phyloP scores from a whole-genome alignment of 306 rosid genomes.

The Inga laurina region DNA sequence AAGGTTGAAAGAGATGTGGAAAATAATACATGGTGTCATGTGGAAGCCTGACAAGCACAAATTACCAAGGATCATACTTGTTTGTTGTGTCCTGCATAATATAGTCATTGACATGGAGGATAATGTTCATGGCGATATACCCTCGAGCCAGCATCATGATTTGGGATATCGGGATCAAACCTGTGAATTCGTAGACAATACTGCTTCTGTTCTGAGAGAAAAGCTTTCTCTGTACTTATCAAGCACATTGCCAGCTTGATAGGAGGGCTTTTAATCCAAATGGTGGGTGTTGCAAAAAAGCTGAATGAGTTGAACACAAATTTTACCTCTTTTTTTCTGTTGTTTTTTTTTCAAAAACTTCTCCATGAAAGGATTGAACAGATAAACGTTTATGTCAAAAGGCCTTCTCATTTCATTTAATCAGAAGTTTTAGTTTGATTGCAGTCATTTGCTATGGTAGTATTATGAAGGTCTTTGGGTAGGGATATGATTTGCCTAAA shows the following conservation, averaged over 20 bases:
- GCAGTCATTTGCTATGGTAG: not conserved
- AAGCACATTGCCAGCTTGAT: conserved; percentile 34
- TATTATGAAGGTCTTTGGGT: not conserved
- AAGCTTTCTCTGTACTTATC: conserved; percentile 63
- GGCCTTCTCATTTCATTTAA: not conserved
- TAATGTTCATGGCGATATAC: conserved; percentile 49
- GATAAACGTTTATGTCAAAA: not conserved
- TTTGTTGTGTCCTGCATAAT: conserved; percentile 86
- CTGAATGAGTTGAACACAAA: conserved; percentile 8
- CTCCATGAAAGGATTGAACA: not conserved
- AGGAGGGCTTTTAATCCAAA: conserved; percentile 2
- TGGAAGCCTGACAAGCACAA: conserved; percentile 85
- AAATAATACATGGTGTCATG: conserved; percentile 80
- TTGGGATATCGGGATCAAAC: conserved; percentile 60
- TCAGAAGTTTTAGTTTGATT: not conserved
- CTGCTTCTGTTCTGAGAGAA: conserved; percentile 55
- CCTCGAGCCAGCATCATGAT: conserved; percentile 66
- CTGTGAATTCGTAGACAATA: conserved; percentile 53
- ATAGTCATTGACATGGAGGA: conserved; percentile 82
- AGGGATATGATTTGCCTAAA: not conserved
- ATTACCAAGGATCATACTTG: conserved; percentile 79
- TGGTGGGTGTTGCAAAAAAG: not conserved
- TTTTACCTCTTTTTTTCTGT: not conserved
- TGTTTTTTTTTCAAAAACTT: not conserved
- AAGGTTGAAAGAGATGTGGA: conserved; percentile 81